Evolutionary conservation across 2,329 filamentous ascomycete genomes (phyloP), one percentile per base, ranked within the genome.

Genomic region (Trichoderma endophyticum): DNA sequence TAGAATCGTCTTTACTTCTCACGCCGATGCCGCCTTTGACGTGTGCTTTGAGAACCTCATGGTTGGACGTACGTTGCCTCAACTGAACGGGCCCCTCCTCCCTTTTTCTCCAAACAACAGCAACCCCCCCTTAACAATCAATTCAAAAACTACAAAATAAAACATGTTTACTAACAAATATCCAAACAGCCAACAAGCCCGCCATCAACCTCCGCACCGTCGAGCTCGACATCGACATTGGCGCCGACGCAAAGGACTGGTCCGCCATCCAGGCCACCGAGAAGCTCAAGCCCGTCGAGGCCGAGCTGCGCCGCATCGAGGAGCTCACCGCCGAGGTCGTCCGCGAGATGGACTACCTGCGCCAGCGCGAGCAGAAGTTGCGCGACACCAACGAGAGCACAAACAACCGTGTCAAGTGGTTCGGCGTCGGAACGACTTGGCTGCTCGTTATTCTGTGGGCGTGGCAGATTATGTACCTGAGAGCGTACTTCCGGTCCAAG

Each of bases 331-430:
- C 86, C 75, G 95, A 98, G 85, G 90, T 98, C 75, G 95, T 98
- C 63, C 83, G 83, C 74, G 95, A 98, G 87, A 97, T 99, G 95
- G 95, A 98, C 75, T 99, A 98, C 84, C 89, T 99, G 78, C 90
- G 96, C 76, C 78, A 83, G 51, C 90, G 96, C 78, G 96, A 99
- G 87, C 94, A 97, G 89, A 97, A 94, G 86, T 88, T 99, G 78
- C 89, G 96, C 81, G 95, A 99, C 85, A 99, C 96, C 77, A 99
- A 99, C 83, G 96, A 99, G 91, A 98, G 95, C 87, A 99, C 96
- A 76, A 99, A 99, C 85, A 96, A 93, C 84, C 90, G 96, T 73
- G 96, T 99, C 79, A 99, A 98, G 87, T 98, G 94, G 94, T 99
- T 99, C 83, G 95, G 95, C 63, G 91, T 98, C 81, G 90, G 91